phyloP scores from a whole-genome alignment of 805 yeast genomes.

The Zygosaccharomyces pseudorouxii region DNA sequence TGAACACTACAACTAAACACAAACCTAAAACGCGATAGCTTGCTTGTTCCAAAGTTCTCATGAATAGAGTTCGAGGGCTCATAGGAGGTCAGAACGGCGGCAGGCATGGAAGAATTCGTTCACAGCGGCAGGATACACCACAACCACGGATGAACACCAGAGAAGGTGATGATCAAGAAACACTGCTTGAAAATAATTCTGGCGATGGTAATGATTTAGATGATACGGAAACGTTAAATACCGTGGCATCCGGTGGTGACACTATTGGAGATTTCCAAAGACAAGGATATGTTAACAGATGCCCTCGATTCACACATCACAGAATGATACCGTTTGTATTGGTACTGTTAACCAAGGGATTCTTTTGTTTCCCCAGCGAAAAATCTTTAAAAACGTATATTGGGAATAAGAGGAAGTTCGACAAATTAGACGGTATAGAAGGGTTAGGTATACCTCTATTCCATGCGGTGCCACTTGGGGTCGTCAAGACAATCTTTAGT shows the following conservation, averaged over 20 bases:
- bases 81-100: constrained; percentile 8
- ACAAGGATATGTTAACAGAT: constrained; percentile 28
- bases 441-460: constrained; percentile 37
- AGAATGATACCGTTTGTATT: constrained; percentile 36
- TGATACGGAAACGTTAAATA: constrained; percentile 20
- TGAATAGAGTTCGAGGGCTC: constrained; percentile 13
- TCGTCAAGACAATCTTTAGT: constrained; percentile 32
- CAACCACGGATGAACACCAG: not conserved
- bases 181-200: constrained; percentile 11
- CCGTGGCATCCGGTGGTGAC: constrained; percentile 22
- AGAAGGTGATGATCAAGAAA: constrained; percentile 18
- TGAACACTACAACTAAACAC: not conserved
- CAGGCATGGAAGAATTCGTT: not conserved
- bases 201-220: constrained; percentile 6
- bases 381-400: constrained; percentile 29
- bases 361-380: constrained; percentile 38
- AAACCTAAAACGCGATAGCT: not conserved
- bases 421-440: constrained; percentile 15
- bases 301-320: constrained; percentile 24
- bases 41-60: not conserved
- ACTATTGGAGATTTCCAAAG: constrained; percentile 30
- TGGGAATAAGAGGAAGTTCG: constrained; percentile 28
- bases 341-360: constrained; percentile 35
- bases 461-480: constrained; percentile 31
- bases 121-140: constrained; percentile 2